Evolutionary conservation across 352 stramenopile genomes (phyloP).

Genomic region (Aphanomyces cochlioides): DNA sequence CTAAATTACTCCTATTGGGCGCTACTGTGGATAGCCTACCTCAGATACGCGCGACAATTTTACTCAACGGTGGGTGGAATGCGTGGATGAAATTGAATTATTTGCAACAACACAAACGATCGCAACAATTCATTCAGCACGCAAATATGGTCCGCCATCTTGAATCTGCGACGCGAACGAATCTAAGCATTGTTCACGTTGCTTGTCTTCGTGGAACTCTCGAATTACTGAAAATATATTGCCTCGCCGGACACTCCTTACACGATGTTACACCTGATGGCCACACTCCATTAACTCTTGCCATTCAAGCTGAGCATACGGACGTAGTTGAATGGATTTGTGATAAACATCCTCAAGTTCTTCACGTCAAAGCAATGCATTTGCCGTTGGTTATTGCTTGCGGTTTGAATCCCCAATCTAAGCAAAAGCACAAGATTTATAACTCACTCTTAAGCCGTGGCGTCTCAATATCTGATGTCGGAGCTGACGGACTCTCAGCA

Average conservation of each 20-base stretch:
- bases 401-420: not conserved
- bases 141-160: conserved; percentile 26
- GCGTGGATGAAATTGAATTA: conserved; percentile 22
- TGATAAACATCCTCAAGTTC: not conserved
- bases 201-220: conserved; percentile 15
- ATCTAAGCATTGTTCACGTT: conserved; percentile 10
- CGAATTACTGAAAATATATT: conserved; percentile 12
- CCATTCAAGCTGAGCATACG: conserved; percentile 12
- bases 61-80: conserved; percentile 9
- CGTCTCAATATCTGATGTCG: not conserved
- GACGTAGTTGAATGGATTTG: conserved; percentile 15
- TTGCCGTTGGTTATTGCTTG: conserved; percentile 8
- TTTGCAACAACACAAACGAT: not conserved
- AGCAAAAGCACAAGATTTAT: not conserved
- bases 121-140: not conserved
- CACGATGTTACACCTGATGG: conserved; percentile 23
- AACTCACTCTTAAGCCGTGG: not conserved
- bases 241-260: conserved; percentile 2
- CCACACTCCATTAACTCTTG: conserved; percentile 25
- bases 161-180: not conserved
- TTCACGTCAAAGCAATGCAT: not conserved
- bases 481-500: not conserved
- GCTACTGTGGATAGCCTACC: not conserved
- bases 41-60: not conserved
- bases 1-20: conserved; percentile 22